Base-by-base conservation (phyloP, 1,139 yeast species). In the Yamadazyma diospyri region DNA sequence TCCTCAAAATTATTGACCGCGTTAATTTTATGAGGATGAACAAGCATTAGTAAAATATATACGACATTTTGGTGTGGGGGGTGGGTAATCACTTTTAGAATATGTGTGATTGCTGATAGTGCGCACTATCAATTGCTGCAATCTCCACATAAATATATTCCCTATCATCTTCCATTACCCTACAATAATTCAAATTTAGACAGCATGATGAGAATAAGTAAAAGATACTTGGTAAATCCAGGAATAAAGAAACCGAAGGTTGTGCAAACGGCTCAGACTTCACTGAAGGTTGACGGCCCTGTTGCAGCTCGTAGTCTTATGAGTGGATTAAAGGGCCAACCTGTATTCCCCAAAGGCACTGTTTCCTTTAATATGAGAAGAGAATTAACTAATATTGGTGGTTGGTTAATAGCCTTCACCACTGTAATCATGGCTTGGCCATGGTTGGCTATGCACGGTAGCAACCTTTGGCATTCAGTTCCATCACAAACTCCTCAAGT, bases 401-500 rank as follows among this genome's bases (percentile, higher is more conserved):
- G 42, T 3, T 45, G 49, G 22, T 25, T 45, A 4, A 26, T 33
- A 3, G 32, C 41, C 2, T 33, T 51, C 19, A 36, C 36, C 12
- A 38, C 35, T 1, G 16, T 48, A 8, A 36, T 51, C 34, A 18
- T 47, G 6, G 27, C 39, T 6, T 50, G 51, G 51, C 58, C 59
- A 6, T 33, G 28, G 20, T 32, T 41, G 4, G 39, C 38, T 4
- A 34, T 37, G 17, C 30, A 32, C 5, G 32, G 39, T 4, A 42
- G 45, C 32, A 39, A 46, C 10, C 21, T 38, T 7, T 19, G 37
- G 3, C 41, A 42, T 18, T 34, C 40, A 3, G 53, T 47, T 22
- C 51, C 52, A 4, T 38, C 45, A 3, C 46, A 48, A 16, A 45
- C 44, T 3, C 52, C 50, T 12, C 43, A 39, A 34, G 36, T 47